Conservation (phyloP, 2,329 filamentous ascomycete genomes). For the Iodosphaeria phyllophila region DNA sequence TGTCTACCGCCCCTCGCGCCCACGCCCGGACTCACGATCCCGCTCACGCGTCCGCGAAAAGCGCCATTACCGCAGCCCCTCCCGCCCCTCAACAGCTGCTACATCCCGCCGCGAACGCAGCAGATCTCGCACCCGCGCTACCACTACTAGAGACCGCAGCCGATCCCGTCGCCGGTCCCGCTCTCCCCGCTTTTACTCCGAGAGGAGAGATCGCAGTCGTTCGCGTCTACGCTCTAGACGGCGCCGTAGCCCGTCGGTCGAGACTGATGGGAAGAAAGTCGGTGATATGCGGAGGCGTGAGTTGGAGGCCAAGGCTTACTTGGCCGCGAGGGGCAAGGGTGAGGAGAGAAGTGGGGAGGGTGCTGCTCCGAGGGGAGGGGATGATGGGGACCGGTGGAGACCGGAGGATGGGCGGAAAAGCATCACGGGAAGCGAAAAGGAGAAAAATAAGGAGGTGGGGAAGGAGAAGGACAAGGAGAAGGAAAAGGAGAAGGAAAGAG, state of each 20-base stretch:
- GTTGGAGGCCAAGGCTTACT: conserved; percentile 44
- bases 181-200: conserved; percentile 11
- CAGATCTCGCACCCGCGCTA: conserved; percentile 2
- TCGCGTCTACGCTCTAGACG: conserved; percentile 8
- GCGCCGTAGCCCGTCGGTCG: conserved; percentile 8
- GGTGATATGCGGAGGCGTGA: conserved; percentile 43
- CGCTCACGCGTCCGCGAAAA: conserved; percentile 1
- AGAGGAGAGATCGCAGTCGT: conserved; percentile 12
- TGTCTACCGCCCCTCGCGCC: conserved; percentile 1
- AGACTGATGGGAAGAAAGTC: conserved; percentile 35
- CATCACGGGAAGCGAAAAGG: conserved; percentile 15
- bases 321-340: conserved; percentile 42
- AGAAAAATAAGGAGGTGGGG: conserved; percentile 30
- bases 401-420: conserved; percentile 24
- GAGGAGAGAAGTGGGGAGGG: conserved; percentile 37
- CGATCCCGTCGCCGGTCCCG: conserved; percentile 13
- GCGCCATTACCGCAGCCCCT: not conserved
- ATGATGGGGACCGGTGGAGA: conserved; percentile 33
- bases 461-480: conserved; percentile 6
- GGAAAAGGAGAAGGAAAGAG: conserved; percentile 11
- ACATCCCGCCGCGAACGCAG: conserved; percentile 3
- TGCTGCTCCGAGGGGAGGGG: too few relatives aligned
- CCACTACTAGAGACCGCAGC: conserved; percentile 10
- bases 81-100: not conserved
- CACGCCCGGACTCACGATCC: conserved; percentile 1